These are phyloP conservation scores for Perkinsus marinus DNA, from an alignment of 169 alveolate genomes.

Conservation along the genomic window DNA sequence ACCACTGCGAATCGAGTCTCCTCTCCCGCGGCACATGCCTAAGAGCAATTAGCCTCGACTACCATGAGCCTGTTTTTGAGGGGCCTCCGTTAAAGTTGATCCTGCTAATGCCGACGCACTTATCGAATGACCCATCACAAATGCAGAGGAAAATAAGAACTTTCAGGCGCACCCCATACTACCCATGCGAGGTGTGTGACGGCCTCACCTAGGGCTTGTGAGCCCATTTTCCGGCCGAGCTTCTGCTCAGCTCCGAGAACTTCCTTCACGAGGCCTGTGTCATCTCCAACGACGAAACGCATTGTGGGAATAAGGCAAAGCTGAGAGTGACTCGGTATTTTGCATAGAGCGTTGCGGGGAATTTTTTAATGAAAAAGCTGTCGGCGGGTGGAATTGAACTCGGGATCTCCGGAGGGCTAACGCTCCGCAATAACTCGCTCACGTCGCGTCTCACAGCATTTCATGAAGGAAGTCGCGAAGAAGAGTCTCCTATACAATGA, in stretches of 20 bases:
- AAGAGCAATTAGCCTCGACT: not conserved
- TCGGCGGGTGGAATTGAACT: not conserved
- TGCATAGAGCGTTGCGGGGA: not conserved
- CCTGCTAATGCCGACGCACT: too few species aligned
- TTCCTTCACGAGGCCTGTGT: not conserved
- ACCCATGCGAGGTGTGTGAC: not conserved
- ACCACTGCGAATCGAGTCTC: not conserved
- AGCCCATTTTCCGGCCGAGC: not conserved
- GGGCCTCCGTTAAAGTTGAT: too few species aligned
- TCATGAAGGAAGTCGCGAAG: too few species aligned
- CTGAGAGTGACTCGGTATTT: not conserved
- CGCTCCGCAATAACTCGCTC: too few species aligned
- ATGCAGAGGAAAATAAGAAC: too few species aligned
- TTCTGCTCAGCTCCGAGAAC: not conserved
- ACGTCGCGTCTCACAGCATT: too few species aligned
- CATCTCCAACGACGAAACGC: not conserved
- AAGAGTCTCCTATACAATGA: too few species aligned
- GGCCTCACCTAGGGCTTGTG: not conserved
- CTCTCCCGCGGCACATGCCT: not conserved
- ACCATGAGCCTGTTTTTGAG: too few species aligned
- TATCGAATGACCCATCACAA: too few species aligned
- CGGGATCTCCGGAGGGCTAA: not conserved
- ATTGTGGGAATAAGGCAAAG: not conserved
- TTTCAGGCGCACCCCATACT: not conserved
- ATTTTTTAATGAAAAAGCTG: not conserved